A percentile compares a stretch with the other conserved stretches of the same genome.
phyloP scores from a whole-genome alignment of 1,284 basidiomycete genomes.

The Neolentinus lepideus region DNA sequence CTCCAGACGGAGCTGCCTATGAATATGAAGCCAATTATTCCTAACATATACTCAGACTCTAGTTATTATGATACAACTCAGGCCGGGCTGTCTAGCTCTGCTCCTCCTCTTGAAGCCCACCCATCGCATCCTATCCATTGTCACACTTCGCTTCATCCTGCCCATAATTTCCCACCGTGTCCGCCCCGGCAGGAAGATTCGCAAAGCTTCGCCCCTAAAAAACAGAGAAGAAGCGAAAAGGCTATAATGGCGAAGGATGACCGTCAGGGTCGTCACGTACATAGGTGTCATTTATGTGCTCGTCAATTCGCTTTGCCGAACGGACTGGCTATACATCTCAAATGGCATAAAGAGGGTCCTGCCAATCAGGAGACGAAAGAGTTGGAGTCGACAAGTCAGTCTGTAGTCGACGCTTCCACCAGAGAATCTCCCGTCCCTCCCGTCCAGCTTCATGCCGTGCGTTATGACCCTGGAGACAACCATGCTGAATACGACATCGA shows the following conservation, averaged over 20 bases:
- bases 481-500: not conserved
- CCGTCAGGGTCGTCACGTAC: conserved; percentile 1
- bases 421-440: too few species aligned
- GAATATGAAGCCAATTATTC: not conserved
- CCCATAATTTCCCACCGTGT: too few species aligned
- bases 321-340: conserved; percentile 22
- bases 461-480: not conserved
- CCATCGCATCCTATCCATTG: not conserved
- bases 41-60: not conserved
- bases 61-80: not conserved
- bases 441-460: not conserved
- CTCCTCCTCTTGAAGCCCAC: not conserved
- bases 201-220: not conserved
- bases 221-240: not conserved
- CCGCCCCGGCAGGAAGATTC: not conserved
- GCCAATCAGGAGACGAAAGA: conserved; percentile 1
- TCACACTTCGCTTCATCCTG: not conserved
- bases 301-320: conserved; percentile 20
- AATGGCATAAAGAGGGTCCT: conserved; percentile 16
- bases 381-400: too few species aligned
- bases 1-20: not conserved
- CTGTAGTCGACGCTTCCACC: too few species aligned
- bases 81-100: not conserved
- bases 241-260: not conserved
- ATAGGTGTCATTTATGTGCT: conserved; percentile 20